These are phyloP conservation scores for Lunasporangiospora selenospora DNA, from an alignment of 192 early-diverging fungal genomes.

Conservation along the genomic window DNA sequence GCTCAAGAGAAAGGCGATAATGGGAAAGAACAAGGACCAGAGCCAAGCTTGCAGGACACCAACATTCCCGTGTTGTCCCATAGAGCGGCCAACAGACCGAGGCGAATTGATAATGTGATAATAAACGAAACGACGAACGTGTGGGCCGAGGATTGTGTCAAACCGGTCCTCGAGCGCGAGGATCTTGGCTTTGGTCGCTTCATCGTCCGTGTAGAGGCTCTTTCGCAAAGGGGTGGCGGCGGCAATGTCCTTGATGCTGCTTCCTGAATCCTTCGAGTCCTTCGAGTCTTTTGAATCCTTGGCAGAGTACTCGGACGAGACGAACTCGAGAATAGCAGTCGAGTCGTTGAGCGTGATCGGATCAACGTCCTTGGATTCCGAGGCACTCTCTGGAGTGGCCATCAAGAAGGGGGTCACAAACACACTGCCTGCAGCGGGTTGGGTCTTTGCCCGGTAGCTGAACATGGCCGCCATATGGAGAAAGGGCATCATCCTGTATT, in stretches of 20 bases:
- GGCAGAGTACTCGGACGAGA: slow-evolving; percentile 27
- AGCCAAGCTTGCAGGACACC: slow-evolving; percentile 23
- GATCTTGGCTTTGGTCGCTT: slow-evolving; percentile 31
- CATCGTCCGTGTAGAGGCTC: slow-evolving; percentile 30
- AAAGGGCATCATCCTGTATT: slow-evolving; percentile 36
- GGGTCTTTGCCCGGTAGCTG: slow-evolving; percentile 12
- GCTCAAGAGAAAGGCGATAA: slow-evolving; percentile 7
- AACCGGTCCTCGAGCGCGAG: slow-evolving; percentile 37
- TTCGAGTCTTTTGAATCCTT: too few relatives aligned
- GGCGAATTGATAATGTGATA: slow-evolving; percentile 22
- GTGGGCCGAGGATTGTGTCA: slow-evolving; percentile 22
- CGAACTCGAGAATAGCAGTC: slow-evolving; percentile 20
- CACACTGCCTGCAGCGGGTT: not conserved
- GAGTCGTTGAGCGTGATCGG: slow-evolving; percentile 27
- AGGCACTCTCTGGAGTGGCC: not conserved
- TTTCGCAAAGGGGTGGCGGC: not conserved
- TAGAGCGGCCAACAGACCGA: slow-evolving; percentile 5
- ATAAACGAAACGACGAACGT: slow-evolving; percentile 21
- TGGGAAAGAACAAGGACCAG: slow-evolving; percentile 22
- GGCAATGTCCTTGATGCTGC: too few relatives aligned
- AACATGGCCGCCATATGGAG: slow-evolving; percentile 36
- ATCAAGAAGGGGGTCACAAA: slow-evolving; percentile 20
- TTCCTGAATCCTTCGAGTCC: too few relatives aligned
- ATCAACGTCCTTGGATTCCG: not conserved
- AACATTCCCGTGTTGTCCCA: slow-evolving; percentile 36